These are phyloP conservation scores for Linnemannia schmuckeri DNA, from an alignment of 192 early-diverging fungal genomes.

Conservation along the genomic window DNA sequence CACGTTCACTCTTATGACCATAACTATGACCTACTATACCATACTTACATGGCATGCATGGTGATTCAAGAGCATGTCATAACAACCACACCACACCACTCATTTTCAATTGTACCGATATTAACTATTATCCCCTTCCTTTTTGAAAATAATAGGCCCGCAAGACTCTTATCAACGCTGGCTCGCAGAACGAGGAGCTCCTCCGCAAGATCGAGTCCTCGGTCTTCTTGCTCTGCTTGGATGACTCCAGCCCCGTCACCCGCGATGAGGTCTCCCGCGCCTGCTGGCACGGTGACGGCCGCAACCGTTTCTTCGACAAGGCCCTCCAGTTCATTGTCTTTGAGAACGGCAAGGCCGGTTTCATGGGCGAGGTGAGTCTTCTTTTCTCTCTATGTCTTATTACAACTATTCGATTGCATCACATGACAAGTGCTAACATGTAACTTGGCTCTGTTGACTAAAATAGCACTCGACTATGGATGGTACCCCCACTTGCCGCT, in stretches of 20 bases:
- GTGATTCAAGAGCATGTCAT: background rate
- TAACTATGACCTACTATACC: background rate
- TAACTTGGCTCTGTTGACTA: background rate
- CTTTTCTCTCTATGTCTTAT: background rate
- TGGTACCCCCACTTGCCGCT: slow-evolving; percentile 89
- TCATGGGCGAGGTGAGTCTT: slow-evolving; percentile 83
- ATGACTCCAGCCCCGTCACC: slow-evolving; percentile 88
- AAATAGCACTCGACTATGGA: slow-evolving; percentile 91
- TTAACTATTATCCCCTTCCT: background rate
- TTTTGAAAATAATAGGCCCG: slow-evolving; percentile 60
- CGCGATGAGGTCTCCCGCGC: slow-evolving; percentile 88
- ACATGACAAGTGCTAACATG: too few relatives aligned
- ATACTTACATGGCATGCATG: background rate
- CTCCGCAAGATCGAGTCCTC: slow-evolving; percentile 89
- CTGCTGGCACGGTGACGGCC: slow-evolving; percentile 97
- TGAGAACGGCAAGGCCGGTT: slow-evolving; percentile 98
- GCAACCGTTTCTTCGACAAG: slow-evolving; percentile 99
- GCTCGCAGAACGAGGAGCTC: slow-evolving; percentile 76
- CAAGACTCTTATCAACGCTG: slow-evolving; percentile 71
- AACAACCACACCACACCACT: background rate
- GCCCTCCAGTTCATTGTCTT: slow-evolving; percentile 96
- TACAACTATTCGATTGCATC: too few relatives aligned
- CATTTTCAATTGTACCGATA: background rate
- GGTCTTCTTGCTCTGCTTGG: slow-evolving; percentile 91
- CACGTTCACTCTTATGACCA: background rate